Evolutionary conservation across 2,329 filamentous ascomycete species (phyloP).

Genomic region (Huntiella abstrusa): DNA sequence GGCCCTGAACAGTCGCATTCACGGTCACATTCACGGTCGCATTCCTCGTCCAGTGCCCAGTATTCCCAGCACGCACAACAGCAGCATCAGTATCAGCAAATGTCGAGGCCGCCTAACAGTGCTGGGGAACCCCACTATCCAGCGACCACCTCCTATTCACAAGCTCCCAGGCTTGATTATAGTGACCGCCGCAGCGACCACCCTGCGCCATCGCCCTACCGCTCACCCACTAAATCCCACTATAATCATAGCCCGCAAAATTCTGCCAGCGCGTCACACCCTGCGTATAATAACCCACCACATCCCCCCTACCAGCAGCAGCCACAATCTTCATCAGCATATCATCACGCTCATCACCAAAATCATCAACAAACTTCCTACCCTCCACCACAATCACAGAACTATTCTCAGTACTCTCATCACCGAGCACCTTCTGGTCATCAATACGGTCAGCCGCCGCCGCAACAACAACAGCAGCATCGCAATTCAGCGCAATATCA

Average conservation of each 20-base stretch:
- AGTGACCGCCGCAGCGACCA: no score
- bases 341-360: neutral
- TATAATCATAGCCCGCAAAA: conserved; percentile 3
- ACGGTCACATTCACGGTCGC: conserved; percentile 8
- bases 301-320: conserved; percentile 8
- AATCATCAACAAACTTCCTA: neutral
- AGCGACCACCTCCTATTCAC: no score
- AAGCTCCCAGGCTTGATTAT: no score
- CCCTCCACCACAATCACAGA: neutral
- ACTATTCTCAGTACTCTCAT: neutral
- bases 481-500: conserved; percentile 1
- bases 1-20: conserved; percentile 13
- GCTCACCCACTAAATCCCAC: neutral
- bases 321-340: conserved; percentile 1
- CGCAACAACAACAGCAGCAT: neutral
- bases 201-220: neutral
- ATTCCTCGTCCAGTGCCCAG: conserved; percentile 8
- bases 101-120: neutral
- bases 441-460: no score
- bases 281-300: conserved; percentile 1
- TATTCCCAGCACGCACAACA: conserved; percentile 6
- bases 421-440: neutral
- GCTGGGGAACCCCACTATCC: neutral
- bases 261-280: conserved; percentile 4
- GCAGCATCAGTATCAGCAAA: neutral